phyloP scores from a whole-genome alignment of 2,329 filamentous ascomycete species.

The Tolypocladium pustulatum region DNA sequence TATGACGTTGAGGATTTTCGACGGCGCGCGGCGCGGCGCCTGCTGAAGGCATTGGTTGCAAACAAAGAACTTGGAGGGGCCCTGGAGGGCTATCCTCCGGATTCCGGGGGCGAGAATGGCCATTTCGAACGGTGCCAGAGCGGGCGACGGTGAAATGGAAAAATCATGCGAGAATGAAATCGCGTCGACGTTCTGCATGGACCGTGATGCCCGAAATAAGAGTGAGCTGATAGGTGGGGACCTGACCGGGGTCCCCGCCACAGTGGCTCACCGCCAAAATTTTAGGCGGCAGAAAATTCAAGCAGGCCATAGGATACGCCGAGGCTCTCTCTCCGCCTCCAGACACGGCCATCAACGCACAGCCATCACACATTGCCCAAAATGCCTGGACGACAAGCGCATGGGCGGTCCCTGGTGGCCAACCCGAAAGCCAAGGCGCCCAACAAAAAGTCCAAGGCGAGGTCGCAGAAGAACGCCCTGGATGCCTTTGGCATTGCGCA shows the following conservation, averaged over 20 bases:
- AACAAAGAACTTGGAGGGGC: slow-evolving; percentile 28
- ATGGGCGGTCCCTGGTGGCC: slow-evolving; percentile 40
- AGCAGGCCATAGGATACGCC: neutral
- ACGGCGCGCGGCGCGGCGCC: slow-evolving; percentile 19
- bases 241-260: slow-evolving; percentile 14
- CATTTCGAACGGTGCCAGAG: slow-evolving; percentile 18
- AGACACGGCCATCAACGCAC: neutral
- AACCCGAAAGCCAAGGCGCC: slow-evolving; percentile 20
- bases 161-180: neutral
- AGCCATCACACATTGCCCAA: slow-evolving; percentile 4
- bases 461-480: slow-evolving; percentile 38
- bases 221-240: slow-evolving; percentile 20
- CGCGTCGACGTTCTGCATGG: neutral
- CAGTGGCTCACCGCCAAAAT: slow-evolving; percentile 18
- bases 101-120: slow-evolving; percentile 30
- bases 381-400: slow-evolving; percentile 50
- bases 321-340: neutral
- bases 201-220: slow-evolving; percentile 4
- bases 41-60: slow-evolving; percentile 39
- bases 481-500: slow-evolving; percentile 49
- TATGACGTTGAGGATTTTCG: slow-evolving; percentile 27
- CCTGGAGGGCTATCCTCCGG: slow-evolving; percentile 27
- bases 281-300: slow-evolving; percentile 20
- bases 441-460: slow-evolving; percentile 36
- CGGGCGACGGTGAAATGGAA: neutral